Evolutionary conservation across 2,329 filamentous ascomycete genomes (phyloP).

Genomic region (Grosmannia clavigera): DNA sequence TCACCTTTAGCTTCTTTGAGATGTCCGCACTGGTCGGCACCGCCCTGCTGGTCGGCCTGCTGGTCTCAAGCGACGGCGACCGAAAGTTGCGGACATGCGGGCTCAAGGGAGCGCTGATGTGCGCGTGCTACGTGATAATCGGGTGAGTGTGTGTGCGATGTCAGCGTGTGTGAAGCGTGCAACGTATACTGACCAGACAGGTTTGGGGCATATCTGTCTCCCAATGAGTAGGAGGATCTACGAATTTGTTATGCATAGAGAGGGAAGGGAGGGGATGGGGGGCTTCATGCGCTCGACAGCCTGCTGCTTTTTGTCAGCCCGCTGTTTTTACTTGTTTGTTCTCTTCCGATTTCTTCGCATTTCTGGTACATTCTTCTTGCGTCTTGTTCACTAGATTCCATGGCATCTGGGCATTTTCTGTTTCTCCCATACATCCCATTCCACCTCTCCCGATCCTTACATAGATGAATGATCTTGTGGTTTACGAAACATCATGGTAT

Average conservation of each 20-base stretch:
- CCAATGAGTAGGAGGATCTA: not conserved
- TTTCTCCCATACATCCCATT: not conserved
- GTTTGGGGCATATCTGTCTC: not conserved
- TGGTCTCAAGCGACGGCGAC: constrained; percentile 57
- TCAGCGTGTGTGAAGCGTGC: too few species aligned
- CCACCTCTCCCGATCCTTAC: not conserved
- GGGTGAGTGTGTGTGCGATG: constrained; percentile 16
- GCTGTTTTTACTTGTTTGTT: not conserved
- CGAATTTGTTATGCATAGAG: not conserved
- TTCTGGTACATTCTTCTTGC: not conserved
- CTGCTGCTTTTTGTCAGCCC: not conserved
- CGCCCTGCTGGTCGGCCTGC: constrained; percentile 74
- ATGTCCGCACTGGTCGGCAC: constrained; percentile 75
- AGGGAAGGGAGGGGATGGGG: not conserved
- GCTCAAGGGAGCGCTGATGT: constrained; percentile 63
- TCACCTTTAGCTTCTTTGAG: constrained; percentile 81
- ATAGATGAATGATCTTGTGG: not conserved
- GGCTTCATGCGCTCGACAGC: not conserved
- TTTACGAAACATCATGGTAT: not conserved
- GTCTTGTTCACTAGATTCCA: not conserved
- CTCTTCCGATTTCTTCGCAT: not conserved
- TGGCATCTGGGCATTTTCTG: not conserved
- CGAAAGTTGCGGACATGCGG: constrained; percentile 55
- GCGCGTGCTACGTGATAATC: constrained; percentile 56
- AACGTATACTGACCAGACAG: not conserved